These are phyloP conservation scores for Olyra latifolia DNA, from an alignment of 176 grass and related monocot genomes.

Conservation along the genomic window DNA sequence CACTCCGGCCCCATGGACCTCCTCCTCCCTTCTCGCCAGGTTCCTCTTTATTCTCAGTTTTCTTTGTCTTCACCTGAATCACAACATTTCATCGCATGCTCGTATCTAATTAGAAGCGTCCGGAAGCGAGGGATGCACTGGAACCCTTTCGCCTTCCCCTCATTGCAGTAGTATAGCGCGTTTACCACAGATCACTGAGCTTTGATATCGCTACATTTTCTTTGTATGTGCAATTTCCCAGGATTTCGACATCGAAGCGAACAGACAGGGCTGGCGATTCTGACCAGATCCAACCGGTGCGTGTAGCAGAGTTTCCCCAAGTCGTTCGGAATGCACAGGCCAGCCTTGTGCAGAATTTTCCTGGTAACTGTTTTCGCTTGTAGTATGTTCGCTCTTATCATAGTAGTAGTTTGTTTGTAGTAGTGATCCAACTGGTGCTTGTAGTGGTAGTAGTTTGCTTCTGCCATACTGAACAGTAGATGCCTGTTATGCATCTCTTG, in stretches of 20 bases:
- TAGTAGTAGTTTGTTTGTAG: not conserved
- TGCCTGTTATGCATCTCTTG: constrained; percentile 31
- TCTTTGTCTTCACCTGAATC: constrained; percentile 10
- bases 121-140: constrained; percentile 1
- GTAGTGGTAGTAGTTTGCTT: constrained; percentile 5
- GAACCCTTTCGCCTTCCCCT: not conserved
- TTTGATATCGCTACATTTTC: not conserved
- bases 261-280: constrained; percentile 48
- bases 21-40: constrained; percentile 82
- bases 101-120: constrained; percentile 8
- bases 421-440: no score
- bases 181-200: not conserved
- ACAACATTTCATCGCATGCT: constrained; percentile 11
- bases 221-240: constrained; percentile 26
- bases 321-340: constrained; percentile 85
- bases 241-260: constrained; percentile 57
- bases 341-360: constrained; percentile 57
- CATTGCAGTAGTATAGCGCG: not conserved
- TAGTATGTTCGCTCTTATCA: not conserved
- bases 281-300: constrained; percentile 76
- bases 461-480: constrained; percentile 30
- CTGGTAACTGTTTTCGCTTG: constrained; percentile 34
- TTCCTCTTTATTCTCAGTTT: constrained; percentile 9
- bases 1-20: constrained; percentile 81
- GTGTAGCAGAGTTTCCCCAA: constrained; percentile 75